Evolutionary conservation across 495 filamentous ascomycete genomes (phyloP).

Genomic region (Trichoderma virens): DNA sequence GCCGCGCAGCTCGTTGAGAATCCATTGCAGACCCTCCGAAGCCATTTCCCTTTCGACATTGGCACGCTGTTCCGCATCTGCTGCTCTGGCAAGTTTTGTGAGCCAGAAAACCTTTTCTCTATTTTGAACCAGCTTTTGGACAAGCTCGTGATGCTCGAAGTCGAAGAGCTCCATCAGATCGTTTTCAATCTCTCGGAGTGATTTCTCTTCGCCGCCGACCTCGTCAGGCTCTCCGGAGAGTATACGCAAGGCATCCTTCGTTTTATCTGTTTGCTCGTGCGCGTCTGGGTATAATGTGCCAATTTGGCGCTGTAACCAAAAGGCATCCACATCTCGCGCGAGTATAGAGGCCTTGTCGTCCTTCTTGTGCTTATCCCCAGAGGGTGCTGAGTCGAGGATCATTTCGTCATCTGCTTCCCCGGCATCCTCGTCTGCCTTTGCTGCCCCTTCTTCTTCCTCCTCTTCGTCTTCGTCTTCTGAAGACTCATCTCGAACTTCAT

Average conservation of each 20-base stretch:
- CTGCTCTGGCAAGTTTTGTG: constrained; percentile 77
- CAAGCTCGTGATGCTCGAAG: constrained; percentile 90
- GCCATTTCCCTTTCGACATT: constrained; percentile 85
- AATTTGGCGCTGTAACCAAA: constrained; percentile 93
- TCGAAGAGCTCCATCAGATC: constrained; percentile 97
- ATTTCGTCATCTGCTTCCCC: constrained; percentile 68
- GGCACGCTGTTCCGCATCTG: constrained; percentile 67
- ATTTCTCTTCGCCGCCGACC: constrained; percentile 60
- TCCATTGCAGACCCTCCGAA: constrained; percentile 73
- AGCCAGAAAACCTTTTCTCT: constrained; percentile 91
- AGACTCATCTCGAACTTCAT: constrained; percentile 67
- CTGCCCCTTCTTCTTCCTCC: constrained; percentile 45
- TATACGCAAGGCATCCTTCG: constrained; percentile 69
- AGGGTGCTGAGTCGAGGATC: constrained; percentile 62
- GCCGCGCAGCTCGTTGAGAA: constrained; percentile 74
- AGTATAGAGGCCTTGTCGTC: constrained; percentile 59
- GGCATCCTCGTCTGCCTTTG: constrained; percentile 51
- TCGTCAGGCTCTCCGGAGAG: constrained; percentile 70
- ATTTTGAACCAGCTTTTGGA: constrained; percentile 87
- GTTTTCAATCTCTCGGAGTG: constrained; percentile 90
- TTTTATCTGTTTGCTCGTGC: constrained; percentile 84
- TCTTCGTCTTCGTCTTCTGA: constrained; percentile 56
- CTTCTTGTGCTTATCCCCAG: constrained; percentile 25
- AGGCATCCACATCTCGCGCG: constrained; percentile 89
- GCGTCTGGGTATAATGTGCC: constrained; percentile 81